Evolutionary conservation across 2,329 filamentous ascomycete genomes (phyloP), one percentile per base, ranked within the genome.

Genomic region (Sporothrix globosa): DNA sequence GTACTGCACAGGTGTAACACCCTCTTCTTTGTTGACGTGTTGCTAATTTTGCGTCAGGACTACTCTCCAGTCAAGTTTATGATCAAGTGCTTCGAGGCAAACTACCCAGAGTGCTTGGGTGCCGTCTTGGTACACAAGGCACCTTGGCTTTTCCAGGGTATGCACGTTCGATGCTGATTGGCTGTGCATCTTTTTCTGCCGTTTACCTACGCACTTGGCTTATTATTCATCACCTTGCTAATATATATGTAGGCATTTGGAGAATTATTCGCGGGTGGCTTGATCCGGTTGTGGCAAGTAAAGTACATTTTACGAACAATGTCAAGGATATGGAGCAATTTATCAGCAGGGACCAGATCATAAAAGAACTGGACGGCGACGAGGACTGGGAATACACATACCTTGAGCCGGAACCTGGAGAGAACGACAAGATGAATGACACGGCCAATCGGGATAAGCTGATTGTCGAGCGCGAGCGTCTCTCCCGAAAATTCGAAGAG

Each of bases 81-180:
- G 91, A 97, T 99, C 80, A 97, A 97, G 81, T 97, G 94, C 80
- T 99, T 99, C 78, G 96, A 99, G 82, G 96, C 96, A 72, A 98
- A 99, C 79, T 99, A 98, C 76, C 96, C 96, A 0, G 96, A 99
- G 80, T 95, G 89, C 63, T 85, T 99, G 0, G 96, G 95, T 39
- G 87, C 91, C 2, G 92, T 98, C 2, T 86, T 98, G 60, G 92
- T 99, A 50, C 96, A 99, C 84, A 97, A 97, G 80, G 90, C 96
- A 0, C 96, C 96, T 3, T 99, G 96, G 96, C 83, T 99, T 60
- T 99, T 99, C 82, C 94, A 97, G 83, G 91, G 92, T 90, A 80
- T 69, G 84, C 52, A 54, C 14, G 17, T 17, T 54, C n/a, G 24
- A 54, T 17, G 24, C 11, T 44, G 13, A 19, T n/a, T 44, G 19